Base-by-base conservation (phyloP, 306 rosid species). In the Aeschynomene evenia region DNA sequence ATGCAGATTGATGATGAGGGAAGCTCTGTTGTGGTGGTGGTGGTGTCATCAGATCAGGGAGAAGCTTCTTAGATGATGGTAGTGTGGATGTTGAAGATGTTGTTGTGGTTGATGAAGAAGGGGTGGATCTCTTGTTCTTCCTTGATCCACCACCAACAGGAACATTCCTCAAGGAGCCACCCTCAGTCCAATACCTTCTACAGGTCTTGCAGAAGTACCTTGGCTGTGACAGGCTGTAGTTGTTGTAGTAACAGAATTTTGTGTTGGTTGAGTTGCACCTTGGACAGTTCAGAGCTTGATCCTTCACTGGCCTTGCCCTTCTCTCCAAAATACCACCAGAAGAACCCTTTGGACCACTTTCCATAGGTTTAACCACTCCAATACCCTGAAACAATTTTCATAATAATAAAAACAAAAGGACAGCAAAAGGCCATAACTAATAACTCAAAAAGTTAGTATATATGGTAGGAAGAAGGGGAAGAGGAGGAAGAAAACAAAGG, bases 111-210 rank as follows among this genome's bases (percentile, higher is more conserved):
- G 89, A 63, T n/a, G 82, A 46, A 31, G 80, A n/a, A 5, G 92
- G 64, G 3, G 78, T 42, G 7, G 96, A 79, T 72, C 95, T 85
- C 70, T 91, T 95, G 88, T 91, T 95, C 80, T 94, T 94, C 79
- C 99, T 82, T 10, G 99, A 91, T 18, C 97, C 97, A 39, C 99
- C 99, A 67, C 99, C 99, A 0, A 95, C 99, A 7, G 99, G 99
- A 71, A 95, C 96, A 70, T 87, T 95, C 63, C 99, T 89, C 24
- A 95, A 70, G 19, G 99, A 91, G 2, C 99, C 99, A 66, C 99
- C 99, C 48, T 89, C 96, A 70, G 99, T 95, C 99, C 99, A 95
- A 69, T 95, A 95, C 89, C 99, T 91, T 63, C 95, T 69, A 71
- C 99, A 95, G 61, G 97, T 84, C 79, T 95, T 95, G 81, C 99